These are phyloP conservation scores for Ogataea trehalophila DNA, from an alignment of 805 yeast species.

Conservation along the genomic window DNA sequence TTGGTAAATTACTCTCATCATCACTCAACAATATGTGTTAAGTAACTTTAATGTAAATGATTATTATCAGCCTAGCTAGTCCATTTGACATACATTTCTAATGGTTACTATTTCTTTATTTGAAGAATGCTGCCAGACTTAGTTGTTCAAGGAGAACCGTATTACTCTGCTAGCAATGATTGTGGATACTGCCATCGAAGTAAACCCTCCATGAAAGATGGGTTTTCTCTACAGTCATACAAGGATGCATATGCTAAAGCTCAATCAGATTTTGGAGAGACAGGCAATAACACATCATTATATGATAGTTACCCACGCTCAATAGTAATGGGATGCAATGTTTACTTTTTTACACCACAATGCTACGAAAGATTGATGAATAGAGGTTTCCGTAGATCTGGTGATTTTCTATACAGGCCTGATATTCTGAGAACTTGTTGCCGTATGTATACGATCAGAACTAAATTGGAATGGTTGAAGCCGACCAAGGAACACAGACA, in stretches of 20 bases:
- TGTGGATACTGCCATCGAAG: conserved; percentile 75
- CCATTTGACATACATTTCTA: too few relatives aligned
- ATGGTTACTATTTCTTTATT: too few relatives aligned
- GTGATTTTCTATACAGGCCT: conserved; percentile 50
- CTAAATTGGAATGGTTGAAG: conserved; percentile 41
- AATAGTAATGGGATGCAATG: conserved; percentile 21
- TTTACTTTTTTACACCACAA: conserved; percentile 29
- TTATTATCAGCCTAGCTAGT: too few relatives aligned
- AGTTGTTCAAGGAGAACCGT: not conserved
- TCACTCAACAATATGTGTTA: too few relatives aligned
- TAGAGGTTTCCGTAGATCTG: conserved; percentile 77
- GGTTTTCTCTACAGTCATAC: conserved; percentile 35
- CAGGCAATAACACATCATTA: not conserved
- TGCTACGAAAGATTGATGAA: conserved; percentile 65
- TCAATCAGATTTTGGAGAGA: not conserved
- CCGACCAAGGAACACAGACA: conserved; percentile 64
- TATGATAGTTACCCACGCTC: conserved; percentile 20
- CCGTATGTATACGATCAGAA: conserved; percentile 71
- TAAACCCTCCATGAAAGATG: conserved; percentile 28
- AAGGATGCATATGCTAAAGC: conserved; percentile 8
- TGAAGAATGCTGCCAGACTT: not conserved
- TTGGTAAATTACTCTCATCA: too few relatives aligned
- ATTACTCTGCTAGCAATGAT: not conserved
- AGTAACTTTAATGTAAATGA: too few relatives aligned
- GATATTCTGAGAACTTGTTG: conserved; percentile 76